Evolutionary conservation across 2,329 filamentous ascomycete genomes (phyloP), one percentile per base, ranked within the genome.

Genomic region (Alternaria sp.): DNA sequence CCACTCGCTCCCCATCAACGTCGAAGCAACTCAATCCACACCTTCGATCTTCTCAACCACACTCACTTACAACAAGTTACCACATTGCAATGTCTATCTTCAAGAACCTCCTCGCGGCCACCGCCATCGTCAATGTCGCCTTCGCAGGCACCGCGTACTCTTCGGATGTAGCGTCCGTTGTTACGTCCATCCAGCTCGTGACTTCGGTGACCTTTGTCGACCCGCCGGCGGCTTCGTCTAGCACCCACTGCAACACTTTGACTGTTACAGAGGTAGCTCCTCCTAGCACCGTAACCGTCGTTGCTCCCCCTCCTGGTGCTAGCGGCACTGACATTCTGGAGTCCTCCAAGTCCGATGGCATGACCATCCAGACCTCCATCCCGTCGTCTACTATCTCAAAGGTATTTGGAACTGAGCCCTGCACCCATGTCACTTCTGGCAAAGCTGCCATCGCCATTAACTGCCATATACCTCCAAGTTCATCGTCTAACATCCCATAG

Each of bases 51-150:
- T 43, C 14, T 41, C 43, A 56, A 43, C 32, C 38, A 41, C 59
- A 52, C 34, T 52, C 45, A n/a, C 38, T 57, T 36, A 28, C 28
- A 34, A 8, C 16, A 27, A 48, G 22, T n/a, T 14, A 16, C n/a
- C 57, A 22, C n/a, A 38, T 22, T 30, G 18, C 48, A 57, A 65
- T 65, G 63, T 41, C 32, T 20, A 40, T 41, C 34, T 53, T 63
- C 60, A 63, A 46, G 45, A 32, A 20, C 5, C 8, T 60, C 32
- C 5, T 60, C 53, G 60, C 57, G 27, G 30, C 53, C 14, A 36
- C 38, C 12, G 60, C 54, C 0, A 46, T 65, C 36, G 25, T 63
- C 60, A 65, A 58, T 5, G 41, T 58, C 34, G 54, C 54, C 27
- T 30, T 59, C 14, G 44, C 50, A 27, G 52, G 55, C 27, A 65